phyloP scores from a whole-genome alignment of 2,329 filamentous ascomycete species.

The Colletotrichum scovillei region DNA sequence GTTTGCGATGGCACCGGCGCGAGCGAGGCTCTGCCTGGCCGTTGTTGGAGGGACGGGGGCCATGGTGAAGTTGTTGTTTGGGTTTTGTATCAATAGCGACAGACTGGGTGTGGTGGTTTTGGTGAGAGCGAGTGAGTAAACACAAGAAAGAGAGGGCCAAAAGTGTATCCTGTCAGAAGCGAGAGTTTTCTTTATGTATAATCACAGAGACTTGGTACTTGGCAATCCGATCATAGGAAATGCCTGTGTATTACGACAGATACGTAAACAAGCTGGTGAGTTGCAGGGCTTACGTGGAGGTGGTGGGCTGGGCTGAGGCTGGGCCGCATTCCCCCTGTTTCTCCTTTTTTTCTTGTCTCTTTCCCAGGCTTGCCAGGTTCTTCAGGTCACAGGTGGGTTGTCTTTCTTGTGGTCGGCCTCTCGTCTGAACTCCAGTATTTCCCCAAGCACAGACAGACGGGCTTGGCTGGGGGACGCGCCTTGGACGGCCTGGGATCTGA shows the following conservation, averaged over 20 bases:
- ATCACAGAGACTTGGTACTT: background rate
- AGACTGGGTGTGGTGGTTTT: conserved; percentile 1
- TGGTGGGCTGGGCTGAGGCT: conserved; percentile 33
- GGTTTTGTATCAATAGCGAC: conserved; percentile 3
- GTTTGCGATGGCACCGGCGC: conserved; percentile 12
- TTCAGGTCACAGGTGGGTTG: no score
- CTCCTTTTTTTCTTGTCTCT: background rate
- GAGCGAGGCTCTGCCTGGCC: conserved; percentile 27
- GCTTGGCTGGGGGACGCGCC: background rate
- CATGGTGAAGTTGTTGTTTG: background rate
- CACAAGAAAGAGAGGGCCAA: background rate
- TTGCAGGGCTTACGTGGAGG: conserved; percentile 29
- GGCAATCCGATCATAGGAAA: conserved; percentile 31
- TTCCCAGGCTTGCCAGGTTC: background rate
- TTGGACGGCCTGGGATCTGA: background rate
- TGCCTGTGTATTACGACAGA: background rate
- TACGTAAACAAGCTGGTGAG: conserved; percentile 25
- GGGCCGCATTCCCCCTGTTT: conserved; percentile 27
- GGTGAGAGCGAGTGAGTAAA: background rate
- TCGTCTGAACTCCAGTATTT: conserved; percentile 9
- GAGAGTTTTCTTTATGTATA: background rate
- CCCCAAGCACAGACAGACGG: conserved; percentile 16
- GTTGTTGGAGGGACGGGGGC: conserved; percentile 28
- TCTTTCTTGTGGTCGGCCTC: conserved; percentile 1
- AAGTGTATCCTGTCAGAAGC: background rate